Percentiles rank a stretch among this genome's conserved stretches.
Conservation (phyloP, 1,284 basidiomycete species). For the Fistulinella cinereoalba region DNA sequence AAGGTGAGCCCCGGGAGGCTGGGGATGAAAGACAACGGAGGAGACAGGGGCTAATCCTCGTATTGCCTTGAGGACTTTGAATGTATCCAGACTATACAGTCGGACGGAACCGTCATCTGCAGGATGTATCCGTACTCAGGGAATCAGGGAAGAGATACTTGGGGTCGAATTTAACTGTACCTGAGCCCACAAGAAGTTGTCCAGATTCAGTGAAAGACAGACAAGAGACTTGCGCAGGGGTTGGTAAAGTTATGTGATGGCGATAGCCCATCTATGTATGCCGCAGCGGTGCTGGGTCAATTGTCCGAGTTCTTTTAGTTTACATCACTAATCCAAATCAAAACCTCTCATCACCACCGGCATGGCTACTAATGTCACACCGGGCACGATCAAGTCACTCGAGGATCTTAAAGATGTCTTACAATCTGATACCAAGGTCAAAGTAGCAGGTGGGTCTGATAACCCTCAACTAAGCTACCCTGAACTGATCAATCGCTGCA, state of each 20-base stretch:
- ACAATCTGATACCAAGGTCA: constrained; percentile 76
- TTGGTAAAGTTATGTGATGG: constrained; percentile 30
- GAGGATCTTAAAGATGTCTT: constrained; percentile 60
- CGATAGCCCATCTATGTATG: constrained; percentile 11
- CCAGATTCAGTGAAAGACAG: constrained; percentile 43
- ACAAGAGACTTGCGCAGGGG: constrained; percentile 47
- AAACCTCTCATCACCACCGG: no score
- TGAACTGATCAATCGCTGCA: neutral
- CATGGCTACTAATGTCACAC: no score
- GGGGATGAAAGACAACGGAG: constrained; percentile 49
- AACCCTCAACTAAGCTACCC: neutral
- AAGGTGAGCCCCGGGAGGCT: constrained; percentile 41
- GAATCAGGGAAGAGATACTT: neutral
- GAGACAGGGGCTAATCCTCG: constrained; percentile 59
- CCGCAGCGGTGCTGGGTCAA: neutral
- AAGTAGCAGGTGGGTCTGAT: constrained; percentile 77
- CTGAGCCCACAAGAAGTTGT: constrained; percentile 54
- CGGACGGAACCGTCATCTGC: constrained; percentile 70
- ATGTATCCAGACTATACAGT: constrained; percentile 56
- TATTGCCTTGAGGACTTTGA: constrained; percentile 62
- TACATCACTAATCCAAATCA: no score
- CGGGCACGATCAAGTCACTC: constrained; percentile 48
- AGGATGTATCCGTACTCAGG: neutral
- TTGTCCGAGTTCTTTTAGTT: no score
- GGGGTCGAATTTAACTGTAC: constrained; percentile 30